phyloP scores from a whole-genome alignment of 2,329 filamentous ascomycete species.

The Aspergillus pseudoterreus region DNA sequence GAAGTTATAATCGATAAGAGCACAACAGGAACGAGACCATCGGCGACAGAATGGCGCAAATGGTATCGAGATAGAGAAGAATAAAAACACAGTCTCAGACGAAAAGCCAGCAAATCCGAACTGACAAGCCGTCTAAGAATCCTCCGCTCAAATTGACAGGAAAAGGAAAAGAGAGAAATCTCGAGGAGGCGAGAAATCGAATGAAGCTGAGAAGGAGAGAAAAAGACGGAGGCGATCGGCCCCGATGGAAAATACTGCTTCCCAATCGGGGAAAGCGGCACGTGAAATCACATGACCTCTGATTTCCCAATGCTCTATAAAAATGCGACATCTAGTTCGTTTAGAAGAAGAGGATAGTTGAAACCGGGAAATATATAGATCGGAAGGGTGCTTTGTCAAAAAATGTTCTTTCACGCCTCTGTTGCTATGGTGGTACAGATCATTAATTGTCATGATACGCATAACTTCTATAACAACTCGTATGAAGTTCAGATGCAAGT shows the following conservation, averaged over 20 bases:
- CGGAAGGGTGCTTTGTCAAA: too few relatives aligned
- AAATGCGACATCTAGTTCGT: not conserved
- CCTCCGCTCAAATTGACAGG: constrained; percentile 19
- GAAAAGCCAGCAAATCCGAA: constrained; percentile 4
- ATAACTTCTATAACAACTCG: not conserved
- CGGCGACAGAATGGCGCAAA: constrained; percentile 7
- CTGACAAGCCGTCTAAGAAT: constrained; percentile 25
- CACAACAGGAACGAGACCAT: constrained; percentile 17
- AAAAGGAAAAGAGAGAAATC: constrained; percentile 9
- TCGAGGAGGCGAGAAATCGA: constrained; percentile 9
- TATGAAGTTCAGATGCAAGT: not conserved
- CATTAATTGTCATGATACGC: too few relatives aligned
- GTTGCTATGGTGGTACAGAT: too few relatives aligned
- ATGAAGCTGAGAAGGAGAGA: constrained; percentile 7
- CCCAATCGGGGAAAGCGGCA: constrained; percentile 5
- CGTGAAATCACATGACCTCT: constrained; percentile 15
- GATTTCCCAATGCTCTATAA: not conserved
- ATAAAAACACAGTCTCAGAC: constrained; percentile 1
- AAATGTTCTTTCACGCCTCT: too few relatives aligned
- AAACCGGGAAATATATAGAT: not conserved
- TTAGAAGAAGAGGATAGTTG: not conserved
- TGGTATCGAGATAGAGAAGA: not conserved
- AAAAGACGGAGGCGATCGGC: constrained; percentile 4
- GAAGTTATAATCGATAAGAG: constrained; percentile 12
- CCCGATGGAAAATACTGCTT: not conserved